phyloP scores from a whole-genome alignment of 2,329 filamentous ascomycete genomes.

The Colletotrichum brevisporum region DNA sequence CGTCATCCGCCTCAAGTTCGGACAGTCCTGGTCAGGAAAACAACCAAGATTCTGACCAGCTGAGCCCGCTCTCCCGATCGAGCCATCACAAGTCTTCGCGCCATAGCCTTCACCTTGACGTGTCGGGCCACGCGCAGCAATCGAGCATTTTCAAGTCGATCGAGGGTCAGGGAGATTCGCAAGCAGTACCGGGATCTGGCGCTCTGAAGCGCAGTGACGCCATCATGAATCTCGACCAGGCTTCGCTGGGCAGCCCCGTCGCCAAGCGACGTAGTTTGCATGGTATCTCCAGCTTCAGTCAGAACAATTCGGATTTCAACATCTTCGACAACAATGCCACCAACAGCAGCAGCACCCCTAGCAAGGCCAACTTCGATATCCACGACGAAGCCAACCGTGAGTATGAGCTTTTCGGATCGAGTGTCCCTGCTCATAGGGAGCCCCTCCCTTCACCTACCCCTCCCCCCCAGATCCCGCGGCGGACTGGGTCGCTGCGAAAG shows the following conservation, averaged over 20 bases:
- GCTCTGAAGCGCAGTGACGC: constrained; percentile 94
- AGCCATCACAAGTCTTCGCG: constrained; percentile 64
- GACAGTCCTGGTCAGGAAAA: constrained; percentile 62
- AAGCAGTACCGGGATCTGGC: constrained; percentile 66
- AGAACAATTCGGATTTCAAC: constrained; percentile 72
- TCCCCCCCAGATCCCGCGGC: constrained; percentile 71
- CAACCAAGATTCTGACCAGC: constrained; percentile 50
- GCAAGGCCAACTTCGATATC: constrained; percentile 60
- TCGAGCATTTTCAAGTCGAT: constrained; percentile 63
- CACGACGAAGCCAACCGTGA: constrained; percentile 60
- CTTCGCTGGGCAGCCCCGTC: constrained; percentile 84
- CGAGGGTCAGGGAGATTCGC: constrained; percentile 66
- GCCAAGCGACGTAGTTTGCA: constrained; percentile 93
- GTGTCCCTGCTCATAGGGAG: constrained; percentile 55
- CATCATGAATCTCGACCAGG: constrained; percentile 87
- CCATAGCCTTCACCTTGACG: constrained; percentile 71
- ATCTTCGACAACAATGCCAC: constrained; percentile 77
- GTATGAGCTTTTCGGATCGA: constrained; percentile 65
- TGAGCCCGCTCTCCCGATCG: constrained; percentile 59
- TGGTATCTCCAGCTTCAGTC: constrained; percentile 74
- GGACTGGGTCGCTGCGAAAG: constrained; percentile 84
- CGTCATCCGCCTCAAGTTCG: constrained; percentile 62
- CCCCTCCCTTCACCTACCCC: constrained; percentile 60
- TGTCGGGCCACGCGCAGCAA: constrained; percentile 66
- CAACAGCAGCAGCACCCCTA: constrained; percentile 55